phyloP scores from a whole-genome alignment of 352 stramenopile genomes.

The Phytophthora brassicae region DNA sequence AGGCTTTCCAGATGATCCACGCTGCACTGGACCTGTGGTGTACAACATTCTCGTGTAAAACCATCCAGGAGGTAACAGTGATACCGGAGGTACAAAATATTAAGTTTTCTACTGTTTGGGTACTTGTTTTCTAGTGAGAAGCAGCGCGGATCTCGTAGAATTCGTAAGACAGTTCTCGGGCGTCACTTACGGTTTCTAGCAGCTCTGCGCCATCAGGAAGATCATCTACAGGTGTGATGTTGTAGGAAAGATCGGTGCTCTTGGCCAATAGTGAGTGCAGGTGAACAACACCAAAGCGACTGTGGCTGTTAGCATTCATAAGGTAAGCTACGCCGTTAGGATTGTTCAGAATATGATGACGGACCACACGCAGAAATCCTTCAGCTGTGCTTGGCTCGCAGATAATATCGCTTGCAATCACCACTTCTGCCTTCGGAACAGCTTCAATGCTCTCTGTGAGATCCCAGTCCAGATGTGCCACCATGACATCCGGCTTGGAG shows the following conservation, averaged over 20 bases:
- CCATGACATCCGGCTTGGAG: slow-evolving; percentile 48
- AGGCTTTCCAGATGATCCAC: slow-evolving; percentile 64
- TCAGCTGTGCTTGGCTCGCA: slow-evolving; percentile 86
- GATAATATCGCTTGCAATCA: slow-evolving; percentile 89
- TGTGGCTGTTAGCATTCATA: slow-evolving; percentile 88
- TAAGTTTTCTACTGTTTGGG: slow-evolving; percentile 15
- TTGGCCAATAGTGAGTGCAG: slow-evolving; percentile 64
- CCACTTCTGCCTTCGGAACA: slow-evolving; percentile 64
- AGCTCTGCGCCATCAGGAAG: slow-evolving; percentile 60
- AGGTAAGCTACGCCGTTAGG: slow-evolving; percentile 70
- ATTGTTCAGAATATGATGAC: slow-evolving; percentile 48
- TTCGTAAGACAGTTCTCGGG: slow-evolving; percentile 82
- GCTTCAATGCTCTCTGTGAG: slow-evolving; percentile 60
- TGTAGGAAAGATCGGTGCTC: slow-evolving; percentile 62
- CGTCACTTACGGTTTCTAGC: slow-evolving; percentile 76
- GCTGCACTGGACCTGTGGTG: slow-evolving; percentile 58
- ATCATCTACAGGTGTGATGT: slow-evolving; percentile 66
- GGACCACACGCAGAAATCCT: slow-evolving; percentile 81
- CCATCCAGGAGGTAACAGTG: neutral
- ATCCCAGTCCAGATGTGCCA: slow-evolving; percentile 81
- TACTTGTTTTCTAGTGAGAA: slow-evolving; percentile 13
- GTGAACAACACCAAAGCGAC: slow-evolving; percentile 79
- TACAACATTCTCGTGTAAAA: slow-evolving; percentile 66
- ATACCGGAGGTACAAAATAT: no score
- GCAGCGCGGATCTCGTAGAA: slow-evolving; percentile 80